These are phyloP conservation scores for Penicillium sp. DNA, from an alignment of 2,329 filamentous ascomycete species.

Conservation along the genomic window DNA sequence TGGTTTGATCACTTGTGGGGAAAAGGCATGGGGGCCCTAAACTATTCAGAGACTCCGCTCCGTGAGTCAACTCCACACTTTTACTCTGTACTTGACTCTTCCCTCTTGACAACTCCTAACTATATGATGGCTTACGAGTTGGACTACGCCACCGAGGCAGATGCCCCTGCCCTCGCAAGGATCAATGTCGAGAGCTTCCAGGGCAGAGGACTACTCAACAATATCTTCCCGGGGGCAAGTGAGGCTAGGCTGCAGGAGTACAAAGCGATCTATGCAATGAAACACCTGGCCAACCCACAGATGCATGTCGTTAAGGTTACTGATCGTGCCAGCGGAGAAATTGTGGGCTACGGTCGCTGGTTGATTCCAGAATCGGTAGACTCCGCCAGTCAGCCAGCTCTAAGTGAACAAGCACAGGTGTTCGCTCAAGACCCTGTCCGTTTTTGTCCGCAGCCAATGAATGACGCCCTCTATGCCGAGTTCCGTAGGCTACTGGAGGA, in stretches of 20 bases:
- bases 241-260: constrained; percentile 27
- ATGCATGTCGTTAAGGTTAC: constrained; percentile 41
- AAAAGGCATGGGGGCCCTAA: background rate
- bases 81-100: background rate
- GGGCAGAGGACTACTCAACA: constrained; percentile 36
- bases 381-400: constrained; percentile 23
- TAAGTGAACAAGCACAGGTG: constrained; percentile 38
- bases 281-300: constrained; percentile 41
- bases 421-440: constrained; percentile 34
- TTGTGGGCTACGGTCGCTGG: constrained; percentile 51
- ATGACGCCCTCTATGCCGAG: constrained; percentile 38
- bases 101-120: background rate
- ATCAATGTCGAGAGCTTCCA: constrained; percentile 48
- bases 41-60: background rate
- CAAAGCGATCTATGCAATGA: constrained; percentile 33
- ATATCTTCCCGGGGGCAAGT: constrained; percentile 36
- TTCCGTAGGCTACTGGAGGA: constrained; percentile 19
- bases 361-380: constrained; percentile 25
- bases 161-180: constrained; percentile 40
- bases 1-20: too few species aligned
- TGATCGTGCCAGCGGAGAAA: constrained; percentile 26
- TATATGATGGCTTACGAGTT: constrained; percentile 9
- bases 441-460: constrained; percentile 41
- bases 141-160: constrained; percentile 38
- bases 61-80: background rate